Percentiles rank a stretch among this genome's conserved stretches.
phyloP scores from a whole-genome alignment of 2,329 filamentous ascomycete genomes.

The Epichloe sp. region DNA sequence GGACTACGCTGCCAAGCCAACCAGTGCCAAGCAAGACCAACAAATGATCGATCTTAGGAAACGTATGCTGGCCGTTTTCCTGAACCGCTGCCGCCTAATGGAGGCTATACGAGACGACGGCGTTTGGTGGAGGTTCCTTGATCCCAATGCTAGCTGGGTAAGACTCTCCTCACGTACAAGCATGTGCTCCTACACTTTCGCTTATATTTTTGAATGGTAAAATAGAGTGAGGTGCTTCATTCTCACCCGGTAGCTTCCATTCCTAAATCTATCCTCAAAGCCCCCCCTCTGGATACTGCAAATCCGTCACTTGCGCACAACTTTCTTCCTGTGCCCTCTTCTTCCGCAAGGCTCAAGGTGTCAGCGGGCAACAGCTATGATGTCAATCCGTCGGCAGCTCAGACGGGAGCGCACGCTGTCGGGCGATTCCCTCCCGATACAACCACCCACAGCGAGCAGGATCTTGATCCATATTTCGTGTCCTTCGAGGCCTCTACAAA shows the following conservation, averaged over 20 bases:
- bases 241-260: constrained; percentile 83
- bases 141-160: constrained; percentile 98
- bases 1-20: constrained; percentile 95
- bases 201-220: neutral
- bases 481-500: constrained; percentile 86
- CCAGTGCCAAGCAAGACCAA: constrained; percentile 92
- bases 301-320: constrained; percentile 78
- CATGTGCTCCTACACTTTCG: constrained; percentile 9
- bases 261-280: constrained; percentile 86
- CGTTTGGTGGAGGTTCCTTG: constrained; percentile 94
- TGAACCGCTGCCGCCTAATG: constrained; percentile 90
- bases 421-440: constrained; percentile 73
- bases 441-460: constrained; percentile 67
- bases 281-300: constrained; percentile 88
- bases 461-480: constrained; percentile 91
- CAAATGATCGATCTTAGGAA: constrained; percentile 95
- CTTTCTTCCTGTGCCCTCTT: constrained; percentile 74
- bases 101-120: constrained; percentile 83
- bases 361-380: constrained; percentile 24
- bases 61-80: constrained; percentile 89
- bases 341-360: constrained; percentile 74
- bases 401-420: constrained; percentile 44
- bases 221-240: constrained; percentile 82
- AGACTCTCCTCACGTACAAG: constrained; percentile 7
- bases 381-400: constrained; percentile 23